Conservation (phyloP, 441 rosid species). For the Populus hybrid region DNA sequence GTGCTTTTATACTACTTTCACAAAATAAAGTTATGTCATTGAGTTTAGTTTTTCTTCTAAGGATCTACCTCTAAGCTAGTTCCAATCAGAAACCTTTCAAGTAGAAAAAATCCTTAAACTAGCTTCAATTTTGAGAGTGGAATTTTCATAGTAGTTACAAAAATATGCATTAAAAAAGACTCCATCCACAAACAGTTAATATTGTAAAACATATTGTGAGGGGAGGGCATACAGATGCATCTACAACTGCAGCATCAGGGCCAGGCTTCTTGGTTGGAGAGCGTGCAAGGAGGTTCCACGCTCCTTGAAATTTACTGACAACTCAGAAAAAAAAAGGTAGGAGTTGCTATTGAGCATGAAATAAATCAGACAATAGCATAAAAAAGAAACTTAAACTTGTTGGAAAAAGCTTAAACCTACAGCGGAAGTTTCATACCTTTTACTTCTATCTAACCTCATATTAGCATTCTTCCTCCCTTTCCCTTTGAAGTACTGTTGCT, state of each 20-base stretch:
- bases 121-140: not conserved
- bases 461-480: slow-evolving; percentile 33
- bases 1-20: not conserved
- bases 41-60: not conserved
- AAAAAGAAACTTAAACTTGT: not conserved
- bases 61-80: not conserved
- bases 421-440: slow-evolving; percentile 41
- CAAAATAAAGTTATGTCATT: not conserved
- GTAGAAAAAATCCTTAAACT: slow-evolving; percentile 1
- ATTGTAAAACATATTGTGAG: slow-evolving; percentile 14
- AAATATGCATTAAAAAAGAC: slow-evolving; percentile 1
- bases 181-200: slow-evolving; percentile 6
- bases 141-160: slow-evolving; percentile 2
- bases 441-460: slow-evolving; percentile 38
- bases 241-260: slow-evolving; percentile 33
- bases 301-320: slow-evolving; percentile 51
- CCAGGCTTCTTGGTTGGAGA: slow-evolving; percentile 41
- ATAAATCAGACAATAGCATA: slow-evolving; percentile 15
- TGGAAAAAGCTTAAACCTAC: slow-evolving; percentile 14
- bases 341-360: slow-evolving; percentile 6
- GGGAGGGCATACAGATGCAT: slow-evolving; percentile 42
- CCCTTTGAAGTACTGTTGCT: slow-evolving; percentile 42
- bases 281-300: slow-evolving; percentile 54
- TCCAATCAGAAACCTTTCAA: not conserved
- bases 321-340: slow-evolving; percentile 18